Evolutionary conservation across 139 green algal genomes (phyloP), one percentile per base, ranked within the genome.

Genomic region (Dunaliella primolecta): DNA sequence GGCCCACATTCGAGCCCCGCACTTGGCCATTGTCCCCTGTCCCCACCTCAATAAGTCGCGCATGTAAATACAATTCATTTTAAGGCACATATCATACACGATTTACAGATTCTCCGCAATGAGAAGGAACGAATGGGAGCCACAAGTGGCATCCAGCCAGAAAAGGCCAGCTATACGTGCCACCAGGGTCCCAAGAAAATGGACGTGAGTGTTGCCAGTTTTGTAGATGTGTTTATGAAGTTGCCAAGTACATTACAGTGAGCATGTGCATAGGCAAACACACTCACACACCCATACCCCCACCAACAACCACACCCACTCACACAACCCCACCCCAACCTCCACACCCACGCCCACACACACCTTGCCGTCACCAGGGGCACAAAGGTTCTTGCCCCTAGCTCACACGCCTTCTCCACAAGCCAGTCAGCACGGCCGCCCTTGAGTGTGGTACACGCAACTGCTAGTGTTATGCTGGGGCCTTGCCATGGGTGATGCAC

Each of bases 381-480:
- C n/a, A 92, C 83, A 33, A 98, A 29, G 2, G 83, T 55, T 24
- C 80, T 81, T 1, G 95, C 96, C 1, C 95, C 94, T 30, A 98
- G 89, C 89, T 98, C 96, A 27, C 92, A 91, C 1, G 80, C 84
- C 83, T 99, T 99, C 84, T 99, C 96, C 25, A 98, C 92, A 24
- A 98, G 90, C 94, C 93, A 98, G 84, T 98, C 95, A 15, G 90
- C 89, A 29, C 96, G 87, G 23, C 93, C 93, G 25, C 95, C 95
- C 84, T 97, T 96, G n/a, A 98, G 87, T 0, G 87, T 93, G 7
- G 91, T 91, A 84, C 91, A 96, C 0, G 91, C 96, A 25, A 90
- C 93, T 29, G 90, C 91, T 30, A 97, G 36, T 24, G 91, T 83
- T 87, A 90, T 92, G 33, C 83, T 70, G 3, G 85, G 82, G 0